Evolutionary conservation across 805 yeast species (phyloP).

Genomic region (Tetrapisispora nanseiensis): DNA sequence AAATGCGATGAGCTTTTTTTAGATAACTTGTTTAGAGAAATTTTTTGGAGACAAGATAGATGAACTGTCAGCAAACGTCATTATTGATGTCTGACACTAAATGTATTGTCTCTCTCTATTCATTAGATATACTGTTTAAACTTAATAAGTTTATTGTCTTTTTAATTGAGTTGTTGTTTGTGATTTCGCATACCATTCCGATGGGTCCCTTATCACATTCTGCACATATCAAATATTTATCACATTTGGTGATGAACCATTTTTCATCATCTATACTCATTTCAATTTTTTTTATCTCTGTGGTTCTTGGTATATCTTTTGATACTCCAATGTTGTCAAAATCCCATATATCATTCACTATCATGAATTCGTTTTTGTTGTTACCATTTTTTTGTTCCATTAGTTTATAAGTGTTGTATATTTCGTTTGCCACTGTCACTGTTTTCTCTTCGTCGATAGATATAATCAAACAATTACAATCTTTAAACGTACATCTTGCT

Average conservation of each 20-base stretch:
- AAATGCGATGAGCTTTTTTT: no score
- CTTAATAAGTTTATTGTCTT: conserved; percentile 36
- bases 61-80: no score
- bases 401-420: conserved; percentile 13
- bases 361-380: conserved; percentile 28
- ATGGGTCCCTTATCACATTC: conserved; percentile 74
- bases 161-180: conserved; percentile 9
- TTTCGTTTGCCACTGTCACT: conserved; percentile 7
- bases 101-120: no score
- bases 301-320: conserved; percentile 23
- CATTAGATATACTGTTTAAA: conserved; percentile 32
- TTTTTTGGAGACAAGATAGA: no score
- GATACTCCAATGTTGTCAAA: conserved; percentile 76
- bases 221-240: conserved; percentile 54
- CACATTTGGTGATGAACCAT: conserved; percentile 30
- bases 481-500: conserved; percentile 20
- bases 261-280: conserved; percentile 8
- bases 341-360: conserved; percentile 58
- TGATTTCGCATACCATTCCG: conserved; percentile 48
- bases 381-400: conserved; percentile 9
- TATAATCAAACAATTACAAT: conserved; percentile 18
- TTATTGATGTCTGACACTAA: no score
- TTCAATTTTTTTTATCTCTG: not conserved
- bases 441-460: conserved; percentile 6
- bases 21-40: no score